These are phyloP conservation scores for Litsea cubeba DNA, from an alignment of 164 flowering plant genomes.

Conservation along the genomic window DNA sequence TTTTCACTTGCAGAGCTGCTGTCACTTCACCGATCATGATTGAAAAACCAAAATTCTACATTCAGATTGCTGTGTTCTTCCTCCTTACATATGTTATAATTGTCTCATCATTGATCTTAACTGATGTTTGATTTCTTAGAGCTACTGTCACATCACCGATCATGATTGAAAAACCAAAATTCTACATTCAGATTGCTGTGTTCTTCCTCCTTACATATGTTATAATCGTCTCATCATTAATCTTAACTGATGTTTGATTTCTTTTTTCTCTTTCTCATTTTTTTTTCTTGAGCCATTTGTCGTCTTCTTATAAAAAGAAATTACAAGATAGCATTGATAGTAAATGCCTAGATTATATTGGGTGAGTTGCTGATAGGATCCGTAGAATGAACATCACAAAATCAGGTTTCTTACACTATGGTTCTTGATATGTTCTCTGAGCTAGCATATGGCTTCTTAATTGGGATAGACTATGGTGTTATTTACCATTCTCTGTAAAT, in stretches of 20 bases:
- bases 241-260: constrained; percentile 66
- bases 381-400: too few species aligned
- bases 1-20: constrained; percentile 48
- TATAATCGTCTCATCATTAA: constrained; percentile 83
- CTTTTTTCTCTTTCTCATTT: neutral
- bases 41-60: constrained; percentile 88
- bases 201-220: constrained; percentile 86
- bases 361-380: too few species aligned
- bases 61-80: constrained; percentile 85
- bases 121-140: constrained; percentile 38
- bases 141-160: constrained; percentile 64
- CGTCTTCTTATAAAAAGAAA: too few species aligned
- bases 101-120: constrained; percentile 85
- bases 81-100: constrained; percentile 84
- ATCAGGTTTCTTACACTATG: too few species aligned
- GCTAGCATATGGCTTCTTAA: too few species aligned
- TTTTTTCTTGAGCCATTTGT: too few species aligned
- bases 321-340: too few species aligned
- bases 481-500: too few species aligned
- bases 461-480: too few species aligned
- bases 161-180: constrained; percentile 94
- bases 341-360: too few species aligned
- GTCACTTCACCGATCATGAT: constrained; percentile 90
- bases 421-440: too few species aligned
- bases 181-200: constrained; percentile 79